These are phyloP conservation scores for Aschersonia sp. DNA, from an alignment of 2,329 filamentous ascomycete species.

Conservation along the genomic window DNA sequence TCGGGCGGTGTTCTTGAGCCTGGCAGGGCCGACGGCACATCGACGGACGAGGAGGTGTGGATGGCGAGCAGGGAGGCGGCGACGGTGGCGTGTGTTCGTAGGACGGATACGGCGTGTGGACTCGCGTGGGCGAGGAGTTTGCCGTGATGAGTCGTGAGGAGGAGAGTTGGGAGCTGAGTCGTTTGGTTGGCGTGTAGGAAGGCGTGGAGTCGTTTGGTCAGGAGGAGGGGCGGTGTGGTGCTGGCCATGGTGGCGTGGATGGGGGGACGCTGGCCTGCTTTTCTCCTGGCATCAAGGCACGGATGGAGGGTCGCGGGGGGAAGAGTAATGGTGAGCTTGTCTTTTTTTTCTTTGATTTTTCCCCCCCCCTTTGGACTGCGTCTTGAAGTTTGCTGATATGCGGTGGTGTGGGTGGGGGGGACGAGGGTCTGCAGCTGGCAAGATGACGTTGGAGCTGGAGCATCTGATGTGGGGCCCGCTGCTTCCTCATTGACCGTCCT, in stretches of 20 bases:
- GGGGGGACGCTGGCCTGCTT: neutral
- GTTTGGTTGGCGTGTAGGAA: constrained; percentile 47
- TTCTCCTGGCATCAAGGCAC: neutral
- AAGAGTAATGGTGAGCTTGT: neutral
- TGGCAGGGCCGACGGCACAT: constrained; percentile 27
- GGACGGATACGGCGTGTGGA: constrained; percentile 35
- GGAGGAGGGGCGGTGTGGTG: constrained; percentile 39
- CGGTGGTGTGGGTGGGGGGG: neutral
- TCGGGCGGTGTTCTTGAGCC: constrained; percentile 15
- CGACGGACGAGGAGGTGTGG: constrained; percentile 30
- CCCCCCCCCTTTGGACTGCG: neutral
- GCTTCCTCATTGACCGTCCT: neutral
- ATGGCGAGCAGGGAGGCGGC: constrained; percentile 47
- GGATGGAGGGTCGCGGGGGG: too few species aligned
- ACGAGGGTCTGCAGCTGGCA: neutral
- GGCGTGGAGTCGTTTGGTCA: constrained; percentile 49
- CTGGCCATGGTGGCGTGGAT: constrained; percentile 22
- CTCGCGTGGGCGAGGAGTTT: constrained; percentile 51
- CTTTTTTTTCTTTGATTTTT: neutral
- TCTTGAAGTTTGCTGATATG: neutral
- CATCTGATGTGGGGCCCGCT: neutral
- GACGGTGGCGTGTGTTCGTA: constrained; percentile 50
- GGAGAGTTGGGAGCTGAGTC: constrained; percentile 40
- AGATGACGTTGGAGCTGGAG: neutral
- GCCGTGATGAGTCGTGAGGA: constrained; percentile 44